phyloP scores from a whole-genome alignment of 805 yeast species.

The Candida incommunis region DNA sequence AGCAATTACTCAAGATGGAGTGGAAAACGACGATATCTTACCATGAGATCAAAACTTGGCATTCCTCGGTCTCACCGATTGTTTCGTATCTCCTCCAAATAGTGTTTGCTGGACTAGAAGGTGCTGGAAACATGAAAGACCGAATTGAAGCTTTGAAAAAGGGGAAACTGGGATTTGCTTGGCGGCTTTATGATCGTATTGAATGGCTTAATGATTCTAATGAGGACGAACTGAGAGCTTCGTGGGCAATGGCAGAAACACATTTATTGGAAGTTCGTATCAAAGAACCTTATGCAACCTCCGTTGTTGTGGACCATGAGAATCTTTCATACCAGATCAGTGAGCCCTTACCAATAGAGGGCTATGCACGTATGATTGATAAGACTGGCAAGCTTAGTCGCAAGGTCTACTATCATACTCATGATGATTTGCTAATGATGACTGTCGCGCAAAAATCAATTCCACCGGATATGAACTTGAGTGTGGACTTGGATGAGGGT shows the following conservation, averaged over 20 bases:
- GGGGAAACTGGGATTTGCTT: slow-evolving; percentile 35
- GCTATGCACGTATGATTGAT: slow-evolving; percentile 44
- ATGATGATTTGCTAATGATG: slow-evolving; percentile 46
- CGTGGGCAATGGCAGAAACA: slow-evolving; percentile 29
- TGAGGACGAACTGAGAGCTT: slow-evolving; percentile 28
- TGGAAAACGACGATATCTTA: slow-evolving; percentile 10
- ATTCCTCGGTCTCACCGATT: not conserved
- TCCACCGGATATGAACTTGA: slow-evolving; percentile 34
- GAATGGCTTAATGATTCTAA: slow-evolving; percentile 48
- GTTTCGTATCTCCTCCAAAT: not conserved
- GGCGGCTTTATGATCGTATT: slow-evolving; percentile 57
- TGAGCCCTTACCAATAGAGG: slow-evolving; percentile 65
- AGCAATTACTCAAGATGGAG: slow-evolving; percentile 3
- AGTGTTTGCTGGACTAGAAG: not conserved
- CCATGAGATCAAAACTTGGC: slow-evolving; percentile 14
- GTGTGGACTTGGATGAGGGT: slow-evolving; percentile 12
- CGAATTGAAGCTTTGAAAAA: slow-evolving; percentile 6
- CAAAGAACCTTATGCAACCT: slow-evolving; percentile 15
- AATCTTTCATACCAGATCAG: slow-evolving; percentile 24
- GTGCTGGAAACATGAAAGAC: not conserved
- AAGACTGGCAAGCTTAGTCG: slow-evolving; percentile 26
- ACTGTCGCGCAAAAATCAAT: slow-evolving; percentile 38
- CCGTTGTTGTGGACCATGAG: slow-evolving; percentile 12
- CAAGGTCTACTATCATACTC: slow-evolving; percentile 39
- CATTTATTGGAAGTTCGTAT: slow-evolving; percentile 50